A percentile compares a stretch with the other conserved stretches of the same genome.
These are phyloP conservation scores for Croton setiger DNA, from an alignment of 441 rosid genomes.

Conservation along the genomic window DNA sequence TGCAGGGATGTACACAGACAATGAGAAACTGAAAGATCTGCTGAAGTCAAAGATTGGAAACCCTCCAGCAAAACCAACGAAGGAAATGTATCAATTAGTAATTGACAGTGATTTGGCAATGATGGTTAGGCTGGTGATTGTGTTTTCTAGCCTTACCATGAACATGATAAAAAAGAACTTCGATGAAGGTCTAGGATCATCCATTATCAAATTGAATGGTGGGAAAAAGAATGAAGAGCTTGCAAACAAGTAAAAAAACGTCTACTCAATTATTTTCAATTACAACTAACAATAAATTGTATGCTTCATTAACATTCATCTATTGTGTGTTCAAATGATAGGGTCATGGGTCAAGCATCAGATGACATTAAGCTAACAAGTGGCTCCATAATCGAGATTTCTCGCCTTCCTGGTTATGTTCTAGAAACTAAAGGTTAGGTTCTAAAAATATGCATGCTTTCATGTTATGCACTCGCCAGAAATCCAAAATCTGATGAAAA, in stretches of 20 bases:
- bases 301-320: neutral
- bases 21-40: conserved; percentile 38
- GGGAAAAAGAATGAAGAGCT: conserved; percentile 43
- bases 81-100: conserved; percentile 40
- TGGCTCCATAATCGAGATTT: conserved; percentile 45
- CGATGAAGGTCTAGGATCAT: conserved; percentile 43
- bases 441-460: neutral
- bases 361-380: conserved; percentile 42
- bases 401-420: conserved; percentile 40
- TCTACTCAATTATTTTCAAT: neutral
- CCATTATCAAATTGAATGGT: conserved; percentile 38
- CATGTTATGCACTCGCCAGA: neutral
- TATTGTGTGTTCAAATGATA: conserved; percentile 14
- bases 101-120: conserved; percentile 41
- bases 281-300: neutral
- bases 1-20: conserved; percentile 43
- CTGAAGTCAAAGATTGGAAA: conserved; percentile 33
- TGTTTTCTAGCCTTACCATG: conserved; percentile 43
- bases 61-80: conserved; percentile 35
- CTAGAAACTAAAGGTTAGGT: conserved; percentile 37
- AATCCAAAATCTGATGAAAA: conserved; percentile 4
- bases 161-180: conserved; percentile 39
- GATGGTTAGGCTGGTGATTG: conserved; percentile 40
- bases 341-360: conserved; percentile 43
- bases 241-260: conserved; percentile 31